Evolutionary conservation across 345 rosid species (phyloP).

Genomic region (Melastoma malabathricum): DNA sequence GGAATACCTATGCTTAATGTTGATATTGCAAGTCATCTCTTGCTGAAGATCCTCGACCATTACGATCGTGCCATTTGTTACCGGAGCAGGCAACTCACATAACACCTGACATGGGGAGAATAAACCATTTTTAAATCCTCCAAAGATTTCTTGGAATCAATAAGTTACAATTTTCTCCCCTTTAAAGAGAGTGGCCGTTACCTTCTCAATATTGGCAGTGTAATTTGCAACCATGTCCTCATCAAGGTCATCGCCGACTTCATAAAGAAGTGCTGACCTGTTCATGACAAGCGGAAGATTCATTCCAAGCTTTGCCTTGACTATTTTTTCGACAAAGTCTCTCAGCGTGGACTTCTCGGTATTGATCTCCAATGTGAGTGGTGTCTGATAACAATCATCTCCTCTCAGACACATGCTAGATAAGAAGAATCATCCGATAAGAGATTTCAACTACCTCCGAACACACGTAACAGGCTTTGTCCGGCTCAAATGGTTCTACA

Average conservation of each 20-base stretch:
- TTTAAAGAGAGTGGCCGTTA: slow-evolving; percentile 10
- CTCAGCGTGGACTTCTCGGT: slow-evolving; percentile 60
- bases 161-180: too few relatives aligned
- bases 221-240: slow-evolving; percentile 59
- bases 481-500: slow-evolving; percentile 81
- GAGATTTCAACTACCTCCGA: slow-evolving; percentile 44
- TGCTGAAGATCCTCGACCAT: slow-evolving; percentile 86
- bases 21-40: slow-evolving; percentile 70
- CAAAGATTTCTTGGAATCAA: background rate
- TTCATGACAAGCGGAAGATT: slow-evolving; percentile 75
- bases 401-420: slow-evolving; percentile 1
- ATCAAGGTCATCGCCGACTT: slow-evolving; percentile 97
- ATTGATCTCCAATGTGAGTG: slow-evolving; percentile 72
- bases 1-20: slow-evolving; percentile 79
- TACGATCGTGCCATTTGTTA: slow-evolving; percentile 56
- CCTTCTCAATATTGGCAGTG: slow-evolving; percentile 90
- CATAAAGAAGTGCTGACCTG: slow-evolving; percentile 77
- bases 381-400: slow-evolving; percentile 44
- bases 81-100: slow-evolving; percentile 71
- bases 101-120: slow-evolving; percentile 30
- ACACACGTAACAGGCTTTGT: slow-evolving; percentile 91
- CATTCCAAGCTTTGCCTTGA: slow-evolving; percentile 93
- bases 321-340: slow-evolving; percentile 87
- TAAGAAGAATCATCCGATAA: background rate
- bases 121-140: background rate